Evolutionary conservation across 2,329 filamentous ascomycete genomes (phyloP).

Genomic region (Hymenoscyphus infarciens): DNA sequence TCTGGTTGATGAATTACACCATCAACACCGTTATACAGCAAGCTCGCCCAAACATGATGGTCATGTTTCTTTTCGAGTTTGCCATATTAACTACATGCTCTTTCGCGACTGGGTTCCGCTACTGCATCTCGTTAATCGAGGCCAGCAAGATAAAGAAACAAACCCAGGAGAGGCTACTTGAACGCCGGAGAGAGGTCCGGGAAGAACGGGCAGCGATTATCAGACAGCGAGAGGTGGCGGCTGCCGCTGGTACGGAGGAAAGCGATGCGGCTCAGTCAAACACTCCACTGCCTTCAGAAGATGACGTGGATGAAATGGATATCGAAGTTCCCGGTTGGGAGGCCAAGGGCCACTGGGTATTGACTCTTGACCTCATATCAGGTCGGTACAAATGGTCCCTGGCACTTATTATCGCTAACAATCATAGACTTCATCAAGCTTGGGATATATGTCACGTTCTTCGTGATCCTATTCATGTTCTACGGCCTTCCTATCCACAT

Average conservation of each 20-base stretch:
- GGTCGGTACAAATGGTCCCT: conserved; percentile 47
- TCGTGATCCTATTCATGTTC: conserved; percentile 87
- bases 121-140: conserved; percentile 75
- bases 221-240: conserved; percentile 37
- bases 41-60: conserved; percentile 97
- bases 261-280: conserved; percentile 29
- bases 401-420: neutral
- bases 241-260: conserved; percentile 42
- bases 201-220: conserved; percentile 51
- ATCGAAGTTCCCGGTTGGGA: conserved; percentile 96
- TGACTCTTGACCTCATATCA: conserved; percentile 80
- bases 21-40: conserved; percentile 79
- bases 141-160: conserved; percentile 71
- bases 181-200: conserved; percentile 65
- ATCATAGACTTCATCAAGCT: conserved; percentile 81
- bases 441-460: conserved; percentile 84
- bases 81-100: conserved; percentile 81
- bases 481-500: conserved; percentile 97
- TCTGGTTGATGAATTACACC: conserved; percentile 76
- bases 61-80: conserved; percentile 99
- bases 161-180: conserved; percentile 63
- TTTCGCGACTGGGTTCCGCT: conserved; percentile 73
- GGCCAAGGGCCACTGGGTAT: conserved; percentile 86
- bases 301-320: conserved; percentile 87
- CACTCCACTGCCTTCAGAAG: conserved; percentile 56